These are phyloP conservation scores for Pichia sp. DNA, from an alignment of 1,139 yeast genomes.

Conservation along the genomic window DNA sequence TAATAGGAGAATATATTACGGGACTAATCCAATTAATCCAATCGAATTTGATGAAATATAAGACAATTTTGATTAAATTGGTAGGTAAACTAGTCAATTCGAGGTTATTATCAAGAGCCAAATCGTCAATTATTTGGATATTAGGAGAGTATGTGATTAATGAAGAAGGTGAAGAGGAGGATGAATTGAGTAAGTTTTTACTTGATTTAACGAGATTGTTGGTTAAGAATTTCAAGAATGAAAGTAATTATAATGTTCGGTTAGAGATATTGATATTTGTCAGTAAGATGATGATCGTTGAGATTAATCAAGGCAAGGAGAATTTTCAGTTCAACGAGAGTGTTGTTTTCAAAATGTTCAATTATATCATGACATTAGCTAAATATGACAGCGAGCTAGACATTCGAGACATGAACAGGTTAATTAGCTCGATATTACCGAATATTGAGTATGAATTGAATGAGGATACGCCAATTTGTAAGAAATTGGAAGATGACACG, in stretches of 20 bases:
- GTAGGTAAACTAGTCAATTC: slow-evolving; percentile 28
- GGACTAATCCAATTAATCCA: slow-evolving; percentile 66
- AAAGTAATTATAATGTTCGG: slow-evolving; percentile 45
- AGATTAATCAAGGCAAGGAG: slow-evolving; percentile 15
- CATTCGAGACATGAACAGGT: slow-evolving; percentile 79
- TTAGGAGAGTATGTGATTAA: slow-evolving; percentile 67
- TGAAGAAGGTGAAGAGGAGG: slow-evolving; percentile 23
- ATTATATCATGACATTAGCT: slow-evolving; percentile 55
- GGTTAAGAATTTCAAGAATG: slow-evolving; percentile 47
- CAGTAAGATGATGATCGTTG: slow-evolving; percentile 56
- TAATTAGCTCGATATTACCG: slow-evolving; percentile 48
- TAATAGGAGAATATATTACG: slow-evolving; percentile 27
- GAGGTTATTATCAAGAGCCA: slow-evolving; percentile 38
- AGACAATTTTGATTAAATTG: slow-evolving; percentile 37
- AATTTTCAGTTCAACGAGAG: too few relatives aligned
- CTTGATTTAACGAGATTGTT: slow-evolving; percentile 71
- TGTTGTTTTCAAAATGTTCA: slow-evolving; percentile 46
- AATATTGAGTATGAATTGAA: slow-evolving; percentile 22
- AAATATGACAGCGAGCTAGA: slow-evolving; percentile 73
- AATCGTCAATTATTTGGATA: slow-evolving; percentile 84
- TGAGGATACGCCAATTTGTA: too few relatives aligned
- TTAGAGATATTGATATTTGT: slow-evolving; percentile 68
- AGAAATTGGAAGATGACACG: slow-evolving; percentile 3
- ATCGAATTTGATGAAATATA: slow-evolving; percentile 42
- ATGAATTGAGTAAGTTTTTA: slow-evolving; percentile 14